Percentiles rank a stretch among this genome's conserved stretches.
Conservation (phyloP, 257 asterid genomes). For the Echites panduratus region DNA sequence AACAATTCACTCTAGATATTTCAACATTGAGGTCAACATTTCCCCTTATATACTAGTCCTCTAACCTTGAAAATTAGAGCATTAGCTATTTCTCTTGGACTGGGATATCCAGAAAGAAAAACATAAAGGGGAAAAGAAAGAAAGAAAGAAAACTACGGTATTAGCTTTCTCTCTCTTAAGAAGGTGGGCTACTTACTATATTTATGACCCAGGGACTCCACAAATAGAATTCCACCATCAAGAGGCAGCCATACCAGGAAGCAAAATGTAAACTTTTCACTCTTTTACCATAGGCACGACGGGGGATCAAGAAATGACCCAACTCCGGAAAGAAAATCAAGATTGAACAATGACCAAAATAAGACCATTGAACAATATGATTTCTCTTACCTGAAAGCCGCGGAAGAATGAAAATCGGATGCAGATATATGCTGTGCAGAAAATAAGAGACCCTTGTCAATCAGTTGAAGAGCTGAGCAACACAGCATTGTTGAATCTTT, state of each 20-base stretch:
- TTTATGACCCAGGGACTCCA: not conserved
- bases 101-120: not conserved
- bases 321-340: not conserved
- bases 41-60: not conserved
- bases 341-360: not conserved
- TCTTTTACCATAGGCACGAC: not conserved
- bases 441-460: conserved; percentile 26
- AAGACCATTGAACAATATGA: not conserved
- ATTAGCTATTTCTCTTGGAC: not conserved
- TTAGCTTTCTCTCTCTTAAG: not conserved
- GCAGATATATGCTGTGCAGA: conserved; percentile 27
- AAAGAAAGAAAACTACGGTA: not conserved
- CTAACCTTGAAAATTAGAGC: not conserved
- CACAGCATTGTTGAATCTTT: conserved; percentile 28
- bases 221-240: not conserved
- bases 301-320: not conserved
- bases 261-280: not conserved
- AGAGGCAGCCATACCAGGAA: not conserved
- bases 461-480: conserved; percentile 34
- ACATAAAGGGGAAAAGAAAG: not conserved
- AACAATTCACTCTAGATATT: not conserved
- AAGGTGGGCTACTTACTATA: not conserved
- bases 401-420: conserved; percentile 27
- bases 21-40: not conserved
- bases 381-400: conserved; percentile 30